Evolutionary conservation across 2,329 filamentous ascomycete species (phyloP), one percentile per base, ranked within the genome.

Genomic region (Cytospora piceicola): DNA sequence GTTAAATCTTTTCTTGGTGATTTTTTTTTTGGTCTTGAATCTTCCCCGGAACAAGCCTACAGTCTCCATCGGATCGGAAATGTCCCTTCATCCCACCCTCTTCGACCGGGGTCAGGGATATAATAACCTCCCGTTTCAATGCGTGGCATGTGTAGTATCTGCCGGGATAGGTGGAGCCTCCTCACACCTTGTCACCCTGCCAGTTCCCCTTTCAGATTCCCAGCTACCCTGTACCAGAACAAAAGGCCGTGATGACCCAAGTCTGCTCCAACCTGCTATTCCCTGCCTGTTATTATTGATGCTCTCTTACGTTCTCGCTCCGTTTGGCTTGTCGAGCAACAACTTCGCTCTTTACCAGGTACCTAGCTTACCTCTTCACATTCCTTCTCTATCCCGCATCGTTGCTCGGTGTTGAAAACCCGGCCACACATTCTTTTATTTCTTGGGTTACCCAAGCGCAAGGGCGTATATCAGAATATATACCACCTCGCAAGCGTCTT

Each of bases 241-340:
- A 67, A 58, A 67, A 58, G 61, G 58, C 55, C 65, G n/a, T n/a
- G 59, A 24, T 32, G 54, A 52, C 58, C 64, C 49, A 63, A 29
- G 32, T 66, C 53, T 27, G 30, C 58, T 36, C 27, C 8, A 42
- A 27, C 46, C 34, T 46, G 46, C 30, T 62, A 42, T 15, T 49
- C 53, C 24, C 61, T 64, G 49, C 58, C 39, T 32, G 49, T 36
- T 30, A 61, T 53, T 55, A 32, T 34, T 54, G 49, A 24, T 55
- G 29, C 55, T 57, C 39, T 64, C 30, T 64, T 39, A 12, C 63
- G 29, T 60, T 49, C 60, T 61, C 58, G 52, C 61, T 61, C 63
- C 42, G 39, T 52, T 56, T 65, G 52, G 59, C 46, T 63, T 66
- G 59, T 61, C 65, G 60, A 63, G 60, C 59, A 66, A 59, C 60